A percentile compares a stretch with the other conserved stretches of the same genome.
Evolutionary conservation across 306 rosid genomes (phyloP).

Genomic region (Hippophae tibetana): DNA sequence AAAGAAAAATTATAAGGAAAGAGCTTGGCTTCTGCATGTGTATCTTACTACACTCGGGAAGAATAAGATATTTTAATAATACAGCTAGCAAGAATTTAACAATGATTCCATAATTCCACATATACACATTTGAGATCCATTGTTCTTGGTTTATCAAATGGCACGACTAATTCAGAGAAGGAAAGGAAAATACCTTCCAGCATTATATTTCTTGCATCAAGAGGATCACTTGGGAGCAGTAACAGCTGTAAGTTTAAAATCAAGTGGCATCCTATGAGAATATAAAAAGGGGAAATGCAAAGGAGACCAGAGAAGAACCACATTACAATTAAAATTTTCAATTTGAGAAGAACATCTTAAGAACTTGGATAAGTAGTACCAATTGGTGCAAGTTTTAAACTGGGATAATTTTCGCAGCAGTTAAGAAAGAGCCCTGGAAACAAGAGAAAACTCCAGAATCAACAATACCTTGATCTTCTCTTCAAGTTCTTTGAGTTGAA

Average conservation of each 20-base stretch:
- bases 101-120: too few species aligned
- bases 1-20: too few species aligned
- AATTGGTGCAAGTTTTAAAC: background rate
- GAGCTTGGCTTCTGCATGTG: too few species aligned
- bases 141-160: background rate
- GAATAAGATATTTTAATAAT: too few species aligned
- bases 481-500: constrained; percentile 59
- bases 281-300: constrained; percentile 17
- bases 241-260: constrained; percentile 36
- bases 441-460: background rate
- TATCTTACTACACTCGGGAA: too few species aligned
- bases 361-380: background rate
- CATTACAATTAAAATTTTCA: background rate
- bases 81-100: too few species aligned
- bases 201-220: constrained; percentile 92
- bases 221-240: constrained; percentile 89
- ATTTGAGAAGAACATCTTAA: too few species aligned
- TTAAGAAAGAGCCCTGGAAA: background rate
- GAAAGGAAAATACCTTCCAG: constrained; percentile 66
- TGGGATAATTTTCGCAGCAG: background rate
- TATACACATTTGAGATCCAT: too few species aligned
- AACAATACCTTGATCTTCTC: constrained; percentile 51
- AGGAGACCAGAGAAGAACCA: constrained; percentile 2
- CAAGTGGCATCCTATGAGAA: constrained; percentile 10
- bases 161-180: background rate